Evolutionary conservation across 305 asterid genomes (phyloP), one percentile per base, ranked within the genome.

Genomic region (Rubia occidens): DNA sequence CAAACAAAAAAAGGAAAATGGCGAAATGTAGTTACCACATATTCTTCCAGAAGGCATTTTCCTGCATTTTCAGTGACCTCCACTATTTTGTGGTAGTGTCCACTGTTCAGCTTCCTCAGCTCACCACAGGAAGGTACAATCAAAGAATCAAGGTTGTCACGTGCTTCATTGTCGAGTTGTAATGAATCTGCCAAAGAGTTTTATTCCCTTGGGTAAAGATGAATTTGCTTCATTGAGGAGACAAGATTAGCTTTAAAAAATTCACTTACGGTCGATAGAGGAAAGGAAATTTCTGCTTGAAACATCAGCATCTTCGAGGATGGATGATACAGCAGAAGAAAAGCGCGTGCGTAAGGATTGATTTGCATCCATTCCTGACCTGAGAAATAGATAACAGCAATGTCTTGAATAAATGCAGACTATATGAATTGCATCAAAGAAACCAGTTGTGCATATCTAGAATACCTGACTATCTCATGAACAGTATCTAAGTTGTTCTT

Each of bases 151-250:
- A 95, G 88, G 76, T 95, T 89, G 43, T 75, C 72, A 44, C 89
- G 85, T 49, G 99, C 99, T 75, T 89, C 96, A n/a, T 80, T 89
- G 76, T 95, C 99, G 77, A 95, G 99, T 88, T 88, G 94, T 64
- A 95, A 80, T 17, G 98, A 85, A 82, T 85, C 98, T 95, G 83
- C 75, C 83, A 35, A 11, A 20, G 59, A 71, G 61, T 9, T 60
- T 69, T 71, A 54, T 18, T 5, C 5, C 56, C 54, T 4, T 18
- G 7, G 54, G 8, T 47, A 47, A 47, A 47, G 54, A 47, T 47
- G 54, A 32, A 32, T 32, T 32, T 32, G 35, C 35, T 32, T 32
- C 35, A 32, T 32, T 32, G 49, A 43, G 11, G 4, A 43, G 11
- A 40, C 67, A 70, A 64, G 62, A 43, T 18, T 74, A 55, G 47